Evolutionary conservation across 805 yeast species (phyloP).

Genomic region (Zygosaccharomyces bailii): DNA sequence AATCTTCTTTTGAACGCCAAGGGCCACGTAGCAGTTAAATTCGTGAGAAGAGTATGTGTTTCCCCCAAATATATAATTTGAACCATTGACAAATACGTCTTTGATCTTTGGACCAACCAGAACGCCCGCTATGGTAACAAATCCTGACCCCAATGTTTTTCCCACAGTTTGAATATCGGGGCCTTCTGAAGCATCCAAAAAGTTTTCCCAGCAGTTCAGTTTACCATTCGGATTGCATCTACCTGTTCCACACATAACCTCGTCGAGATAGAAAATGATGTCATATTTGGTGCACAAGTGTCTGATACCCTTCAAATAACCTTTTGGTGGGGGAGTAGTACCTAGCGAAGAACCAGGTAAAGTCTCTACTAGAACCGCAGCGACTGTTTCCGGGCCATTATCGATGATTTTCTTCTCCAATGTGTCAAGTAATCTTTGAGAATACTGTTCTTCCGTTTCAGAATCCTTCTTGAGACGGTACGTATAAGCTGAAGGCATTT

Average conservation of each 20-base stretch:
- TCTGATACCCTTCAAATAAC: conserved; percentile 46
- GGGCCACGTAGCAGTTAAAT: conserved; percentile 45
- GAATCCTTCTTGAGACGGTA: conserved; percentile 32
- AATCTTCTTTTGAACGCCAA: conserved; percentile 46
- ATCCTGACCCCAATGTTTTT: conserved; percentile 49
- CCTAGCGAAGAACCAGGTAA: conserved; percentile 49
- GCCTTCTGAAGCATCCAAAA: conserved; percentile 35
- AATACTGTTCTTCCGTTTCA: conserved; percentile 42
- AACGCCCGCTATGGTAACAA: conserved; percentile 47
- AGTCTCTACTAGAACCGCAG: conserved; percentile 45
- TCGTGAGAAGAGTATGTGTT: conserved; percentile 50
- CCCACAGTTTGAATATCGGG: conserved; percentile 51
- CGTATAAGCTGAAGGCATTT: conserved; percentile 36
- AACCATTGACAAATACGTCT: conserved; percentile 38
- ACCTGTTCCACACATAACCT: conserved; percentile 58
- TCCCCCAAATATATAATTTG: conserved; percentile 42
- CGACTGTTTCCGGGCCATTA: conserved; percentile 43
- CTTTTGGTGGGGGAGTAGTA: conserved; percentile 43
- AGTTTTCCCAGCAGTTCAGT: conserved; percentile 47
- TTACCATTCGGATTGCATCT: conserved; percentile 43
- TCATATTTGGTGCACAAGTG: conserved; percentile 51
- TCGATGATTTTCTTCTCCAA: conserved; percentile 42
- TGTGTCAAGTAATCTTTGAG: conserved; percentile 38
- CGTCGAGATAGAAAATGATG: conserved; percentile 48
- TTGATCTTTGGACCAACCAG: conserved; percentile 42